Evolutionary conservation across 1,284 basidiomycete genomes (phyloP), one percentile per base, ranked within the genome.

Genomic region (Xerocomus nothofagi): DNA sequence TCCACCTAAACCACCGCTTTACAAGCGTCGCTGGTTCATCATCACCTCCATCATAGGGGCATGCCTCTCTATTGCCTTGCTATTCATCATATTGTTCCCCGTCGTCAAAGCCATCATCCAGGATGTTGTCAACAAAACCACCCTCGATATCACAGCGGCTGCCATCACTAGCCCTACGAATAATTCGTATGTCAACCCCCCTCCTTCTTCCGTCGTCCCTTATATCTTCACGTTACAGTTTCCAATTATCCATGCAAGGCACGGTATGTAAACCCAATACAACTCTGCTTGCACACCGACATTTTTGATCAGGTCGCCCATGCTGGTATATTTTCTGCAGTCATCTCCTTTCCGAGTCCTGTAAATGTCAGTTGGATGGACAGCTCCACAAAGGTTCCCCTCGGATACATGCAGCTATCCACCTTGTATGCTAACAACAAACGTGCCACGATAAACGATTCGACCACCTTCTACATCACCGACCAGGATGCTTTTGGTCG

Each of bases 81-180:
- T 87, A 8, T 86, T 87, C 67, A 77, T 86, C 50, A 44, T 85
- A 23, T 65, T 86, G 20, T 87, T 78, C 62, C 84, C 84, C 6
- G 80, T 87, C 49, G 71, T 87, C 47, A 73, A 70, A 41, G 84
- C 84, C 33, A 82, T 86, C 51, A 74, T 78, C 26, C 83, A 85
- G 55, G 73, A 80, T 26, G 75, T 86, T 24, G 75, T 86, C 23
- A 80, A 84, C 53, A 71, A 73, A 38, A 70, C 75, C 31, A 73
- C 73, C 14, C 67, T 87, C 33, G 71, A 79, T 45, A 69, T 87
- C 33, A 70, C 81, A 32, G 60, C 62, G 20, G 81, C 77, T 5
- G 65, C 66, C 5, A 84, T 86, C 46, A 70, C 68, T 1, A 69
- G 65, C 27, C 77, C 82, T 6, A 60, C 71, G 14, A 86, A 86